Evolutionary conservation across 2,329 filamentous ascomycete genomes (phyloP).

Genomic region (Talaromyces sp.): DNA sequence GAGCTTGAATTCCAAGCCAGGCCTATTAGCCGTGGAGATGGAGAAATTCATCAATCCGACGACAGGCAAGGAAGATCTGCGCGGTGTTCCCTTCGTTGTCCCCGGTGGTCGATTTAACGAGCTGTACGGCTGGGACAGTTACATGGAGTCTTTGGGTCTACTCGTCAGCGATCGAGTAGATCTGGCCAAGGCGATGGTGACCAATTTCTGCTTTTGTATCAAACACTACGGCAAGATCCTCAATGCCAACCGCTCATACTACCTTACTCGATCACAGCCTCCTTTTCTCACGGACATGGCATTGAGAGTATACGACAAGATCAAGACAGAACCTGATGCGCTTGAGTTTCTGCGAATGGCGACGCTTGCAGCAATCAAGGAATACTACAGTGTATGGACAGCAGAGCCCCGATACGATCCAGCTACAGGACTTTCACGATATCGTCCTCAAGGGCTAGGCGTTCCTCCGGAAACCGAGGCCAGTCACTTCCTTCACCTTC

Average conservation of each 20-base stretch:
- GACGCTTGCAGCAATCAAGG: constrained; percentile 90
- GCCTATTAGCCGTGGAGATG: constrained; percentile 85
- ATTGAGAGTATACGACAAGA: constrained; percentile 85
- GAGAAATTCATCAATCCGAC: constrained; percentile 64
- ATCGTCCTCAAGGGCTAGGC: constrained; percentile 74
- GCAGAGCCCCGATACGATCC: constrained; percentile 70
- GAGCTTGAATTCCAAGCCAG: constrained; percentile 80
- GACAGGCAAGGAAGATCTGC: constrained; percentile 65
- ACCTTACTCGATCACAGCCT: constrained; percentile 87
- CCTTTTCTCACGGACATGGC: constrained; percentile 98
- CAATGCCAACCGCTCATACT: constrained; percentile 95
- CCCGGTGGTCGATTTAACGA: constrained; percentile 97
- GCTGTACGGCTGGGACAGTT: constrained; percentile 97
- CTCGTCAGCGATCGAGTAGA: constrained; percentile 79
- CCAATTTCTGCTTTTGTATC: constrained; percentile 97
- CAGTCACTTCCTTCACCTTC: constrained; percentile 75
- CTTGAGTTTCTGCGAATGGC: constrained; percentile 74
- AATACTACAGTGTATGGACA: constrained; percentile 89
- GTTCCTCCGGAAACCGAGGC: constrained; percentile 91
- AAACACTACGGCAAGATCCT: constrained; percentile 97
- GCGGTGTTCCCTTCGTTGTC: constrained; percentile 90
- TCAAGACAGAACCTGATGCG: constrained; percentile 76
- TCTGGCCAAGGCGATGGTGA: constrained; percentile 88
- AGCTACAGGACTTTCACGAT: constrained; percentile 73
- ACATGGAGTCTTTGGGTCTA: constrained; percentile 92